Conservation (phyloP, 352 stramenopile genomes). For the Pythium aphanidermatum region DNA sequence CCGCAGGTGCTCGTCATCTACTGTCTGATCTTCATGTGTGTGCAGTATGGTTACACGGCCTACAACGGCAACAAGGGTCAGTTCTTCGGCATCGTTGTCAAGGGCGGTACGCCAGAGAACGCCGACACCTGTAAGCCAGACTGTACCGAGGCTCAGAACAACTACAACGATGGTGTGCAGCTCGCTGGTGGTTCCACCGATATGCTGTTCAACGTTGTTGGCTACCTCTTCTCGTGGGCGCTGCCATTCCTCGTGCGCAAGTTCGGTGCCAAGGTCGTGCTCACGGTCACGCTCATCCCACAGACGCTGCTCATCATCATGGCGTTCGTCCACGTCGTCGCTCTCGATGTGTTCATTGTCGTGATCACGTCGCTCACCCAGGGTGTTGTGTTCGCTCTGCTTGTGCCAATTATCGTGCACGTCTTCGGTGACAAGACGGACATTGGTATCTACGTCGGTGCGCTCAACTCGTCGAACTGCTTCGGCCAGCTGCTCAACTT, state of each 20-base stretch:
- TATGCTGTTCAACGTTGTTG: conserved; percentile 30
- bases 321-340: conserved; percentile 33
- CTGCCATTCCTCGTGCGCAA: conserved; percentile 35
- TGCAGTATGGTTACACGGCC: conserved; percentile 47
- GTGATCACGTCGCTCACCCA: conserved; percentile 44
- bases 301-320: conserved; percentile 48
- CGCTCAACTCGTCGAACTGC: conserved; percentile 72
- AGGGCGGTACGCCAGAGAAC: conserved; percentile 25
- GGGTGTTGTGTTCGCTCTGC: conserved; percentile 53
- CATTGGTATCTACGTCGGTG: conserved; percentile 66
- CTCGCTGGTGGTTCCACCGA: conserved; percentile 38
- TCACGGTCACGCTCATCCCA: conserved; percentile 27
- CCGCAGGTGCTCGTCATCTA: conserved; percentile 32
- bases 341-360: conserved; percentile 33
- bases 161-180: conserved; percentile 45
- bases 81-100: conserved; percentile 45
- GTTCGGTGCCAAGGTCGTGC: conserved; percentile 31
- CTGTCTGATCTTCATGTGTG: conserved; percentile 38
- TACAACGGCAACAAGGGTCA: conserved; percentile 68
- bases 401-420: conserved; percentile 66
- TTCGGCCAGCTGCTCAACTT: conserved; percentile 73
- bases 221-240: conserved; percentile 35
- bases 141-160: conserved; percentile 25
- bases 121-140: conserved; percentile 22
- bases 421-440: conserved; percentile 45